Conservation (phyloP, 148 eudicot genomes). For the Amaranthus palmeri region DNA sequence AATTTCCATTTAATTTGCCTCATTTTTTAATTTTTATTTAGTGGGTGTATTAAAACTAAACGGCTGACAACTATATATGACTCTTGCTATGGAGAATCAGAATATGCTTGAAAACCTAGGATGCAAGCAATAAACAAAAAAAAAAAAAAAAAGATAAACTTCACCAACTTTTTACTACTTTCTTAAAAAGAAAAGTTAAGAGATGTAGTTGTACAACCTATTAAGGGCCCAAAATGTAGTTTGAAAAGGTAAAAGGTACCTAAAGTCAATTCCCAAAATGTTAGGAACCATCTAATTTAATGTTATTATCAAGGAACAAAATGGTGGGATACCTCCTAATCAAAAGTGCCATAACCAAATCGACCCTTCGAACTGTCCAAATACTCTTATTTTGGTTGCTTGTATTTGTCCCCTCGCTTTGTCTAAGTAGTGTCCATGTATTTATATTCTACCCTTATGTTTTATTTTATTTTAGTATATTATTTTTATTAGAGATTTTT, state of each 20-base stretch:
- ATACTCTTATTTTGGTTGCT: background rate
- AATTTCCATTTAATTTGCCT: too few species aligned
- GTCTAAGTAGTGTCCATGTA: background rate
- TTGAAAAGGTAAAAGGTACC: background rate
- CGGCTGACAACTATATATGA: too few species aligned
- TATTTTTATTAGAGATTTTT: background rate
- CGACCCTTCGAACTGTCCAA: background rate
- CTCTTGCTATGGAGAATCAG: background rate
- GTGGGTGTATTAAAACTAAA: too few species aligned
- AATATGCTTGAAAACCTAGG: slow-evolving; percentile 11
- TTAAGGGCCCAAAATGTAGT: background rate
- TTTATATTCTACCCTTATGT: background rate
- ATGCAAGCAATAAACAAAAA: background rate
- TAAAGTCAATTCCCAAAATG: background rate
- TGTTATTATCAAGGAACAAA: background rate
- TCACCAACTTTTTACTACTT: slow-evolving; percentile 1
- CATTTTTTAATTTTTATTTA: too few species aligned
- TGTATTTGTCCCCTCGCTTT: slow-evolving; percentile 14
- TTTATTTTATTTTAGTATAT: background rate
- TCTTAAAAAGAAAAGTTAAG: background rate
- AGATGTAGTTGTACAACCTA: background rate
- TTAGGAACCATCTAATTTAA: slow-evolving; percentile 3
- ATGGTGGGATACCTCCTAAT: background rate
- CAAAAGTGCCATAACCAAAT: background rate
- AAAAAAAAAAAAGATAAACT: background rate